Conservation (phyloP, 805 yeast genomes). For the Lipomyces sp. region DNA sequence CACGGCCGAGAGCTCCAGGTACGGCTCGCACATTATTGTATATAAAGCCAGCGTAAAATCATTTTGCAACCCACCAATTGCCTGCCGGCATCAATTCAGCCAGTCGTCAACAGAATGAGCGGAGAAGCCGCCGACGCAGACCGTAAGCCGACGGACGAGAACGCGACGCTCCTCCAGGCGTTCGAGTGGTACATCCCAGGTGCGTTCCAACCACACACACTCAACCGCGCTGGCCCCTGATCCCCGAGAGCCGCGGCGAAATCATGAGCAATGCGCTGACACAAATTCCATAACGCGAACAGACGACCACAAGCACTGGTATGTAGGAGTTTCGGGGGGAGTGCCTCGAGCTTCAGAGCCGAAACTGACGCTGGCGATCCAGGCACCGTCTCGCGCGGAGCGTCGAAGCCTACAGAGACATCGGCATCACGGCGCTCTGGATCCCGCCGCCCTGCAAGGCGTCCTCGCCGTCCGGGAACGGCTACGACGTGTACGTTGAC, state of each 20-base stretch:
- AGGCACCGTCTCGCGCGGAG: constrained; percentile 17
- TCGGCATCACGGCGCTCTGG: constrained; percentile 26
- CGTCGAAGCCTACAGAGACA: constrained; percentile 12
- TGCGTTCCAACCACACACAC: not conserved
- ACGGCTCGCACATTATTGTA: too few relatives aligned
- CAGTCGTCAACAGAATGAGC: too few relatives aligned
- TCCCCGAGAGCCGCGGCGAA: too few relatives aligned
- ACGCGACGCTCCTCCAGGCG: constrained; percentile 27
- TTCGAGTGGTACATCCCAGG: constrained; percentile 29
- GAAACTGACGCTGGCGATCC: not conserved
- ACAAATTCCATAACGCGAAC: too few relatives aligned
- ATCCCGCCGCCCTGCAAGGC: constrained; percentile 28
- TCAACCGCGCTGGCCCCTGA: too few relatives aligned
- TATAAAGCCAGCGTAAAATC: too few relatives aligned
- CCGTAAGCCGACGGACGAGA: constrained; percentile 13
- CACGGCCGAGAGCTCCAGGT: too few relatives aligned
- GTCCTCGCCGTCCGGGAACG: constrained; percentile 24
- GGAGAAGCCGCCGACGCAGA: constrained; percentile 6
- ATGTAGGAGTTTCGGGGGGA: not conserved
- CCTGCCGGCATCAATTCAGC: too few relatives aligned
- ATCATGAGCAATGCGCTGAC: too few relatives aligned
- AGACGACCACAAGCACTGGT: constrained; percentile 28
- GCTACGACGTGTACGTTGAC: constrained; percentile 23
- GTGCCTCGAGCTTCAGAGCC: not conserved
- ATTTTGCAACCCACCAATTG: too few relatives aligned